Percentiles rank a stretch among this genome's conserved stretches.
Conservation (phyloP, 2,329 filamentous ascomycete species). For the Calonectria ilicicola region DNA sequence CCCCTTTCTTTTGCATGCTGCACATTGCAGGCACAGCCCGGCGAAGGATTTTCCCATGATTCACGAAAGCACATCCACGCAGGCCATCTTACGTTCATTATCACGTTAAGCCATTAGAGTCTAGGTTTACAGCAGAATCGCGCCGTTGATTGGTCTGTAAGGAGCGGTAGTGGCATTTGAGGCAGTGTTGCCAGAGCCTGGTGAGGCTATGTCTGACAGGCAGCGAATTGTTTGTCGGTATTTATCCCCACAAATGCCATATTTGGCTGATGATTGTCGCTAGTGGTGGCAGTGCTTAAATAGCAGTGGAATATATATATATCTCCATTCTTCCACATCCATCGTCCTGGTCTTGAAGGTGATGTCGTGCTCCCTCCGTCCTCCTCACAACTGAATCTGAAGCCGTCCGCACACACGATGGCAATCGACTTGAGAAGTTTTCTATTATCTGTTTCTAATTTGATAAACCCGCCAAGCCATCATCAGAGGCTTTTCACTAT, state of each 20-base stretch:
- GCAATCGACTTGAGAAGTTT: background rate
- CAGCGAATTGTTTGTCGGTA: background rate
- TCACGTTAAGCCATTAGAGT: background rate
- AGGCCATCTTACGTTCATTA: background rate
- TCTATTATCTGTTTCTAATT: background rate
- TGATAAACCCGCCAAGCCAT: no score
- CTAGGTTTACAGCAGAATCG: background rate
- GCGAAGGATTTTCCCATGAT: background rate
- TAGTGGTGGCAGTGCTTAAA: background rate
- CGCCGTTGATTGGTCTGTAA: background rate
- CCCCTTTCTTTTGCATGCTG: background rate
- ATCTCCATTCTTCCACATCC: background rate
- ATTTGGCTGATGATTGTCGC: background rate
- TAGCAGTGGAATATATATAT: background rate
- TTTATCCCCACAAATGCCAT: no score
- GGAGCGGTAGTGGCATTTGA: background rate
- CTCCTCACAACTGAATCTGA: background rate
- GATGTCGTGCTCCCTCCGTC: no score
- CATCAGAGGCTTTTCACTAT: background rate
- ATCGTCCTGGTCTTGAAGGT: background rate
- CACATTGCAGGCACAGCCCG: background rate
- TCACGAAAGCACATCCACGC: background rate
- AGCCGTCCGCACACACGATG: background rate
- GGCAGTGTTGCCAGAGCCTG: background rate
- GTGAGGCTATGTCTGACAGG: background rate